These are phyloP conservation scores for Tolypocladium paradoxum DNA, from an alignment of 2,329 filamentous ascomycete genomes.

Conservation along the genomic window DNA sequence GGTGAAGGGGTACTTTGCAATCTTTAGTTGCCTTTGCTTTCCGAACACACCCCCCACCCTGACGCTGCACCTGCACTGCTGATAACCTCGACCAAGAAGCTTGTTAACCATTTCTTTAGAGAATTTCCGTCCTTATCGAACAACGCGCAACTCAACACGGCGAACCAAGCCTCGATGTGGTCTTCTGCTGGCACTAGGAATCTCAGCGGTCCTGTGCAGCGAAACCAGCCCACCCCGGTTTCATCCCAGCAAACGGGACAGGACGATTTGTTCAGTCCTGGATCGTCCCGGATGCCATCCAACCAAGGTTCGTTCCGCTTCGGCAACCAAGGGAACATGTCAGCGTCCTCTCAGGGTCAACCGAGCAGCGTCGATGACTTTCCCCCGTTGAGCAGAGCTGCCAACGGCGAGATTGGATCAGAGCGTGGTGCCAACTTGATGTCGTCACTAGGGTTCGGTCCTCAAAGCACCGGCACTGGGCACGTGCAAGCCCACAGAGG, in stretches of 20 bases:
- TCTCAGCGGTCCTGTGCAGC: conserved; percentile 36
- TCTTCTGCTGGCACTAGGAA: conserved; percentile 37
- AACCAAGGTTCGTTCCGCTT: conserved; percentile 44
- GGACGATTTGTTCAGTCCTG: conserved; percentile 33
- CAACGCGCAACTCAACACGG: conserved; percentile 41
- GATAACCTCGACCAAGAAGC: conserved; percentile 31
- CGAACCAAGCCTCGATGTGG: conserved; percentile 44
- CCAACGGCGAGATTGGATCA: conserved; percentile 46
- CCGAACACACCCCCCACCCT: not conserved
- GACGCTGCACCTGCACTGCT: not conserved
- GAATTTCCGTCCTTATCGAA: conserved; percentile 58
- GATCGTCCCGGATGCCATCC: conserved; percentile 25
- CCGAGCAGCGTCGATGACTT: conserved; percentile 47
- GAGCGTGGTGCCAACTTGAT: conserved; percentile 42
- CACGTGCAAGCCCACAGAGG: conserved; percentile 34
- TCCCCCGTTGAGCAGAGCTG: conserved; percentile 47
- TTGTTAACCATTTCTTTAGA: conserved; percentile 25
- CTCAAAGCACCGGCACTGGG: conserved; percentile 28
- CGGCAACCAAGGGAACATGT: conserved; percentile 32
- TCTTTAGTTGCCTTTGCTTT: not conserved
- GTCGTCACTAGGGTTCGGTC: conserved; percentile 42
- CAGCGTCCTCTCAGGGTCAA: conserved; percentile 35
- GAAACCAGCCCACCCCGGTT: conserved; percentile 40
- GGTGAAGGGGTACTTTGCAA: conserved; percentile 17
- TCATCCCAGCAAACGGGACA: conserved; percentile 39